Conservation (phyloP, 2,329 filamentous ascomycete species). For the Stachybotrys echinatus region DNA sequence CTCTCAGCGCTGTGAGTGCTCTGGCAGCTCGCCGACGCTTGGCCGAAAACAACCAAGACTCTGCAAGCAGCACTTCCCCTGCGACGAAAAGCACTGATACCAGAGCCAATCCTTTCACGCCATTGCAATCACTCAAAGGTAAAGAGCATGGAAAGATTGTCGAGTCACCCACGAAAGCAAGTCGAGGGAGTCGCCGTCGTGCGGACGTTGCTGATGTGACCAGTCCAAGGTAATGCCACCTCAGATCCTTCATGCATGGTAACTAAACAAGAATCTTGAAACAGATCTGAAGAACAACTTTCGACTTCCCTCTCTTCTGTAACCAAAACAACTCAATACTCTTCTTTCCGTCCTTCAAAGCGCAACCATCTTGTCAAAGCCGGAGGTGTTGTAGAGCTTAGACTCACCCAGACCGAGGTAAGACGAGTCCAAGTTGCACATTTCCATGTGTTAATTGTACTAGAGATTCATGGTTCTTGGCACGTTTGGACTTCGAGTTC, state of each 20-base stretch:
- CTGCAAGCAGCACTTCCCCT: background rate
- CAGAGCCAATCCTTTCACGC: slow-evolving; percentile 5
- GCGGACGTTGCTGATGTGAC: background rate
- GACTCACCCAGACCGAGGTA: slow-evolving; percentile 46
- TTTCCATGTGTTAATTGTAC: slow-evolving; percentile 9
- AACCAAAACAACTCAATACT: slow-evolving; percentile 27
- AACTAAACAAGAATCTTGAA: background rate
- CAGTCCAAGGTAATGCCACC: background rate
- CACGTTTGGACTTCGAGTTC: slow-evolving; percentile 59
- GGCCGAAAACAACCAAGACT: slow-evolving; percentile 6
- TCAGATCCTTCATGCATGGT: no score
- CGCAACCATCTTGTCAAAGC: slow-evolving; percentile 34
- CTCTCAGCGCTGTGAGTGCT: slow-evolving; percentile 30
- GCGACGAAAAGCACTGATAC: background rate
- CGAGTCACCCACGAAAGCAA: background rate
- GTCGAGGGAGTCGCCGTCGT: background rate
- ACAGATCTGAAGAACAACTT: background rate
- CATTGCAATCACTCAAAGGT: background rate
- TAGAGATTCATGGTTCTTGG: slow-evolving; percentile 61
- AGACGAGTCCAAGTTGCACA: background rate
- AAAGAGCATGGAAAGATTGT: background rate
- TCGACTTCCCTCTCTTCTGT: no score
- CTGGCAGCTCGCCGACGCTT: slow-evolving; percentile 27
- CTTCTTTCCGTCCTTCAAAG: slow-evolving; percentile 40
- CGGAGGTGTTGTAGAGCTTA: slow-evolving; percentile 35